Percentiles rank a stretch among this genome's conserved stretches.
Evolutionary conservation across 164 flowering plant species (phyloP).

Genomic region (Vitis labrusca): DNA sequence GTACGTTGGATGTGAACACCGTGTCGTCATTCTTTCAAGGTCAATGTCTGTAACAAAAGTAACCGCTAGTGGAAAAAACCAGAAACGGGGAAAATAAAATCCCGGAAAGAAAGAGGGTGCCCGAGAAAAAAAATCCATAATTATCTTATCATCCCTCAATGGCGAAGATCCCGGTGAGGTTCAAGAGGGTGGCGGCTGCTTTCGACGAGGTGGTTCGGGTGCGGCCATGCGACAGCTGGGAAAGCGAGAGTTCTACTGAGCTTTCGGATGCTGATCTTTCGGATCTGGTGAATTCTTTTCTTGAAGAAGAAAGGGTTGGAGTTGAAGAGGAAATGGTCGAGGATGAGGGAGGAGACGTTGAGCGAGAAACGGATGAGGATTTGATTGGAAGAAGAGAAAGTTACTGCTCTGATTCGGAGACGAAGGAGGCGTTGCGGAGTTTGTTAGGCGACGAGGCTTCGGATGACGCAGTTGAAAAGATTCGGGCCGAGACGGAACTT

Average conservation of each 20-base stretch:
- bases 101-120: neutral
- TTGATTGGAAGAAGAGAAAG: no score
- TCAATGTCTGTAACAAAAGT: neutral
- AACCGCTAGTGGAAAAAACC: neutral
- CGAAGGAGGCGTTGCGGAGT: conserved; percentile 27
- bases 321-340: neutral
- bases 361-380: conserved; percentile 4
- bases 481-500: conserved; percentile 32
- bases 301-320: neutral
- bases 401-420: conserved; percentile 23
- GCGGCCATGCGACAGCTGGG: conserved; percentile 55
- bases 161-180: conserved; percentile 43
- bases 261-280: conserved; percentile 36
- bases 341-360: conserved; percentile 1
- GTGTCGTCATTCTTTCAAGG: no score
- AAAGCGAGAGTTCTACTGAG: conserved; percentile 61
- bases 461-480: conserved; percentile 21
- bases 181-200: conserved; percentile 48
- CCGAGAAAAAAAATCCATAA: neutral
- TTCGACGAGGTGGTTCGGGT: conserved; percentile 40
- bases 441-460: conserved; percentile 20
- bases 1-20: no score
- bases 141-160: conserved; percentile 1
- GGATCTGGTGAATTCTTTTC: conserved; percentile 63
- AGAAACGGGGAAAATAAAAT: neutral